A percentile compares a stretch with the other conserved stretches of the same genome.
Conservation (phyloP, 495 filamentous ascomycete species). For the Aspergillus carlsbadensis region DNA sequence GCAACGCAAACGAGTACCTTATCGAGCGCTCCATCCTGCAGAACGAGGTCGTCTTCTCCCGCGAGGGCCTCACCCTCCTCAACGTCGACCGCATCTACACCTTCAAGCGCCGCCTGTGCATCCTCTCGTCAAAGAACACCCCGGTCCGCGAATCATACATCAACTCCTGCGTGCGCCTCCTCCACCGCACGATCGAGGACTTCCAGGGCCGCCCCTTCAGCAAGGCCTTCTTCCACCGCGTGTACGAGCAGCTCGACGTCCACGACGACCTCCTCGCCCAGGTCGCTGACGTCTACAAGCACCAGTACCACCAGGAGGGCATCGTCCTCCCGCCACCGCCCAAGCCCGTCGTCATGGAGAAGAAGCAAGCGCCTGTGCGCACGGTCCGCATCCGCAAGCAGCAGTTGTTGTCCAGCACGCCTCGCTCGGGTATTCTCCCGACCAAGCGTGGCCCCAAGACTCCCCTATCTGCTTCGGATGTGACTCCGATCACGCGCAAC, state of each 20-base stretch:
- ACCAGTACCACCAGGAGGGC: constrained; percentile 51
- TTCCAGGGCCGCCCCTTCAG: constrained; percentile 57
- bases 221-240: constrained; percentile 57
- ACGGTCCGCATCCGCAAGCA: constrained; percentile 21
- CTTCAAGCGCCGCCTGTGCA: constrained; percentile 64
- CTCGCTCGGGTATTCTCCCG: constrained; percentile 17
- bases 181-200: constrained; percentile 61
- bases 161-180: constrained; percentile 51
- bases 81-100: constrained; percentile 72
- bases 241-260: constrained; percentile 62
- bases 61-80: constrained; percentile 66
- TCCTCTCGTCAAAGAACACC: constrained; percentile 44
- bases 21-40: constrained; percentile 64
- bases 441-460: constrained; percentile 42
- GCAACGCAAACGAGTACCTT: constrained; percentile 50
- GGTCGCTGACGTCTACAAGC: constrained; percentile 57
- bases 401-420: constrained; percentile 3
- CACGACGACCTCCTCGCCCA: constrained; percentile 52
- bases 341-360: constrained; percentile 18
- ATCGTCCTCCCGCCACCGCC: constrained; percentile 36
- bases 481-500: constrained; percentile 46
- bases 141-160: constrained; percentile 38
- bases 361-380: constrained; percentile 25
- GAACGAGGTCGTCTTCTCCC: constrained; percentile 67
- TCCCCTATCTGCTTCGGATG: constrained; percentile 45